These are phyloP conservation scores for Hymenoscyphus occultus DNA, from an alignment of 2,329 filamentous ascomycete species.

Conservation along the genomic window DNA sequence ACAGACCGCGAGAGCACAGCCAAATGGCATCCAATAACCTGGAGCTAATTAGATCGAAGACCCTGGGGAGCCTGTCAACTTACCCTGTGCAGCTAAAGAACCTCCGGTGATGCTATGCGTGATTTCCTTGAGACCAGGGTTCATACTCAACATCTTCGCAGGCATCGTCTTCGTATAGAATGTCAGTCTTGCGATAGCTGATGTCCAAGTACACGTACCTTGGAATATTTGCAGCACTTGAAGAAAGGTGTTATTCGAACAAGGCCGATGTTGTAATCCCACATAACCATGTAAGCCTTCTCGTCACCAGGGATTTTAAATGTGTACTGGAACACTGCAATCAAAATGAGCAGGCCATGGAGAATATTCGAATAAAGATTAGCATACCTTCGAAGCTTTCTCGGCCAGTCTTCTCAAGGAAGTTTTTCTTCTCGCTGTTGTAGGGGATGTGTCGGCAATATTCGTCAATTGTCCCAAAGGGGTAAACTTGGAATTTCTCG, in stretches of 20 bases:
- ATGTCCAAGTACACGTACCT: constrained; percentile 53
- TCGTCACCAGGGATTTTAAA: constrained; percentile 70
- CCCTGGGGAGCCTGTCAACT: constrained; percentile 9
- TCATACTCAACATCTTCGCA: constrained; percentile 74
- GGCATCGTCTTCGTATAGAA: constrained; percentile 68
- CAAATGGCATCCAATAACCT: constrained; percentile 97
- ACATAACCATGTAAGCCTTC: constrained; percentile 75
- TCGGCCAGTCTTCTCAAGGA: constrained; percentile 79
- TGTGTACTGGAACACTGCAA: constrained; percentile 75
- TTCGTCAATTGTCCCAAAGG: constrained; percentile 59
- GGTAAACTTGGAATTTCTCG: constrained; percentile 61
- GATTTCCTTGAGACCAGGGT: constrained; percentile 81
- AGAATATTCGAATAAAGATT: constrained; percentile 11
- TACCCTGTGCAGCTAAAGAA: constrained; percentile 85
- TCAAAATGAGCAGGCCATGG: constrained; percentile 24
- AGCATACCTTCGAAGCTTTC: constrained; percentile 81
- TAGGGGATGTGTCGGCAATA: constrained; percentile 82
- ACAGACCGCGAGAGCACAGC: constrained; percentile 81
- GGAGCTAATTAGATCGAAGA: constrained; percentile 20
- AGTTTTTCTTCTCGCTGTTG: constrained; percentile 89
- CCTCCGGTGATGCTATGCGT: constrained; percentile 94
- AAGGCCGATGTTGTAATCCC: constrained; percentile 94
- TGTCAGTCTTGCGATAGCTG: constrained; percentile 9
- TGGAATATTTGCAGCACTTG: constrained; percentile 82
- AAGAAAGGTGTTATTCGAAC: constrained; percentile 94